Evolutionary conservation across 2,329 filamentous ascomycete genomes (phyloP), one percentile per base, ranked within the genome.

Genomic region (Fusarium tuaranense): DNA sequence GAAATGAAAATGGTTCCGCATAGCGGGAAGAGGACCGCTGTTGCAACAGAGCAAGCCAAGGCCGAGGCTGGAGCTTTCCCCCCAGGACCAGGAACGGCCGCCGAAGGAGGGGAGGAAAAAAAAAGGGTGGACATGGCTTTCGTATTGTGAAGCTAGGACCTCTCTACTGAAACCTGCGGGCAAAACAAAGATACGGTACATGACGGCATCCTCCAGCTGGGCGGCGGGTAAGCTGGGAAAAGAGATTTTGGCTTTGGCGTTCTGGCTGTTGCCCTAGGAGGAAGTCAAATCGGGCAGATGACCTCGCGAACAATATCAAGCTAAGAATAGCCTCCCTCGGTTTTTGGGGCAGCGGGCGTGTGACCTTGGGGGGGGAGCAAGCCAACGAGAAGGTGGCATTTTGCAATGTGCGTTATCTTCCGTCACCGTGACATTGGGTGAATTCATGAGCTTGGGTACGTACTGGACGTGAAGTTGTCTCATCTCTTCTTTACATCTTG

Each of bases 281-380:
- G 63, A 77, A 68, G 73, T 67, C 48, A 69, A 69, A 76, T 71
- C 66, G 38, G 64, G 68, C 76, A 77, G 63, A 51, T 78, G 76
- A 77, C 70, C 70, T 66, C 39, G 34, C 30, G 53, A 51, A 53
- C 59, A 34, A 70, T 32, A 12, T 59, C 22, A 70, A 70, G 72
- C 72, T 34, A 64, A 34, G 18, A 55, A 72, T 41, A 51, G 34
- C 53, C 32, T 67, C 46, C 48, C 46, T 39, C 18, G 30, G 39
- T 46, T 14, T 20, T 46, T 63, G 48, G 41, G 53, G 7, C 63
- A 27, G 22, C 16, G 25, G 25, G 48, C 48, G 25, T 25, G 32
- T 36, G 48, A 41, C 34, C 72, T 64, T 65, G 62, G 30, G 30
- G 59, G 59, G 10, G 25, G 27, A 36, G 63, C 65, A 62, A 67